Evolutionary conservation across 192 early-diverging fungal genomes (phyloP), one percentile per base, ranked within the genome.

Genomic region (Coemansia aciculifera): DNA sequence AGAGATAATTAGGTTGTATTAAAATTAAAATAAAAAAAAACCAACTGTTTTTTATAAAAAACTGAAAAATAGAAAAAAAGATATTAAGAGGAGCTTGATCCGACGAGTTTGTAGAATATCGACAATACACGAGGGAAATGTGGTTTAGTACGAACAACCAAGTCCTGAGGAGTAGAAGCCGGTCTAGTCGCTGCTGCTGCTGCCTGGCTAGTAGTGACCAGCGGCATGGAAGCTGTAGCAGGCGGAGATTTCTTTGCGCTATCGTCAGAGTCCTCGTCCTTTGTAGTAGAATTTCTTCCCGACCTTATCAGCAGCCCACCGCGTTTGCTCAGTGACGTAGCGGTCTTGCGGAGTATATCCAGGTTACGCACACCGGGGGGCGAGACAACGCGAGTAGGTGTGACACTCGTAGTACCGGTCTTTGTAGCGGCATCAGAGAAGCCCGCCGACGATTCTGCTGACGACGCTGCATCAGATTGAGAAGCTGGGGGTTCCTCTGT

Each of bases 31-130:
- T 11, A 54, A 31, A 24, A 29, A 51, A 56, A 27, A 32, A 17
- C 12, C 15, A 12, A 24, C 27, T 27, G 27, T 27, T 27, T 27
- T 27, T 2, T 27, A 27, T 27, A 21, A 19, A 31, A 32, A 40
- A 57, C 29, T 66, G 49, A 52, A 66, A 43, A 15, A 61, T 62
- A 67, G 37, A n/a, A 21, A 13, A 44, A n/a, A 21, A 13, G 23
- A 44, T 42, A 62, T 24, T 48, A 42, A 6, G 10, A 59, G 57
- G 10, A 59, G 57, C 57, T 8, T 40, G 70, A 40, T 2, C 79
- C 74, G 23, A 81, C 74, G 11, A 81, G 57, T 31, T 74, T 76
- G 74, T 81, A 81, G 49, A 81, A 81, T 34, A 81, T 73, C 63
- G 79, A 81, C 24, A 81, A 49, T 12, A 81, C 74, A 2, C 79